These are phyloP conservation scores for Alliaria petiolata DNA, from an alignment of 345 rosid species.

Conservation along the genomic window DNA sequence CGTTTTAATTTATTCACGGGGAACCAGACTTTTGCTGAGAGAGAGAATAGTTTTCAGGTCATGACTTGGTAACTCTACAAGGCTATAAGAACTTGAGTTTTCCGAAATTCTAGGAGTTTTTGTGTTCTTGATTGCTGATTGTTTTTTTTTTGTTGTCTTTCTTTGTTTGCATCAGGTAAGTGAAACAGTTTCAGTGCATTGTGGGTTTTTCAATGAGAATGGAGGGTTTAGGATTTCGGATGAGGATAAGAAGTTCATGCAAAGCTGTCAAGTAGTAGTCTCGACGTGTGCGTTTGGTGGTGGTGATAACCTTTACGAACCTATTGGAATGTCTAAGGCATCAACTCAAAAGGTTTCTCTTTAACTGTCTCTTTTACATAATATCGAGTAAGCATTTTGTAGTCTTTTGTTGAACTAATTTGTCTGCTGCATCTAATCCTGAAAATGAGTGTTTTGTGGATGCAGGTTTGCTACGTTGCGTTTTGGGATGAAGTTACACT, in stretches of 20 bases:
- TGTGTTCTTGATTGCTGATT: slow-evolving; percentile 7
- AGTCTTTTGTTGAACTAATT: background rate
- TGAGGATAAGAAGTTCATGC: slow-evolving; percentile 65
- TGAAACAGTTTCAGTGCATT: slow-evolving; percentile 59
- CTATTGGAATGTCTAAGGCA: slow-evolving; percentile 76
- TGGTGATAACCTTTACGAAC: slow-evolving; percentile 93
- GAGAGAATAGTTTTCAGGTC: slow-evolving; percentile 85
- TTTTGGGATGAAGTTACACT: slow-evolving; percentile 94
- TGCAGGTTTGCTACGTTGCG: slow-evolving; percentile 92
- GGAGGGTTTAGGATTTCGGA: slow-evolving; percentile 74
- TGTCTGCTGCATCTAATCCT: background rate
- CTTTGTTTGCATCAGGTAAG: slow-evolving; percentile 55
- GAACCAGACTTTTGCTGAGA: slow-evolving; percentile 68
- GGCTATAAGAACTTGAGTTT: slow-evolving; percentile 11
- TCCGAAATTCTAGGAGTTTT: too few species aligned
- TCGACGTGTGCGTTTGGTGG: slow-evolving; percentile 98
- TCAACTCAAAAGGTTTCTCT: slow-evolving; percentile 59
- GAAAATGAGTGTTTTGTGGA: slow-evolving; percentile 17
- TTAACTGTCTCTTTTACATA: background rate
- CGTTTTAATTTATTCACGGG: slow-evolving; percentile 86
- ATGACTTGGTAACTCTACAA: slow-evolving; percentile 26
- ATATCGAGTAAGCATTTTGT: background rate
- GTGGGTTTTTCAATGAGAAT: slow-evolving; percentile 77
- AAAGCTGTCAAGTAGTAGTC: slow-evolving; percentile 58
- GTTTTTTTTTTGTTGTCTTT: background rate